phyloP scores from a whole-genome alignment of 2,329 filamentous ascomycete species.

The Aspergillus thermomutatus region DNA sequence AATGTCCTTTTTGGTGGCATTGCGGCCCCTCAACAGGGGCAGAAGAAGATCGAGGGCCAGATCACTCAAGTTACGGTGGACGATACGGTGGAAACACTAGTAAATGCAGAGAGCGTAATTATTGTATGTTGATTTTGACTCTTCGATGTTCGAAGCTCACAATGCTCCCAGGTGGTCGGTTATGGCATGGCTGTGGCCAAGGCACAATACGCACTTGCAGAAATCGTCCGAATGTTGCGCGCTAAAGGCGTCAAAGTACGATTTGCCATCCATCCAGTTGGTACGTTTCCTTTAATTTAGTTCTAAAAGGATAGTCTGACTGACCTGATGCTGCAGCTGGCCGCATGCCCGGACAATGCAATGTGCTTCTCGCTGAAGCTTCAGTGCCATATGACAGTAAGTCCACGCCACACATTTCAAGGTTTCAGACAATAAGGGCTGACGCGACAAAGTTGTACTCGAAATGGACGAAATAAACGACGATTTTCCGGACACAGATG shows the following conservation, averaged over 20 bases:
- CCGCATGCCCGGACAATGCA: conserved; percentile 90
- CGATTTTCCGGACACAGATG: conserved; percentile 79
- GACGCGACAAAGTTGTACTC: conserved; percentile 58
- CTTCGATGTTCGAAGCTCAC: not conserved
- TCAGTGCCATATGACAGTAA: conserved; percentile 78
- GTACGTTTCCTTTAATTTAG: not conserved
- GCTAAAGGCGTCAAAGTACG: conserved; percentile 74
- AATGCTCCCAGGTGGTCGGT: conserved; percentile 58
- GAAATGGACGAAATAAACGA: conserved; percentile 98
- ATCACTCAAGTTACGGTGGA: conserved; percentile 76
- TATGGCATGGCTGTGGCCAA: conserved; percentile 96
- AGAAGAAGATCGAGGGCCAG: conserved; percentile 75
- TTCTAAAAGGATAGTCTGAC: not conserved
- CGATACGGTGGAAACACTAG: conserved; percentile 72
- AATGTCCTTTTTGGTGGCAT: conserved; percentile 88
- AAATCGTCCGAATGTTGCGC: conserved; percentile 73
- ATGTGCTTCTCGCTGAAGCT: conserved; percentile 83
- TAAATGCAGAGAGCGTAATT: conserved; percentile 78
- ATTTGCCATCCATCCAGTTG: conserved; percentile 87
- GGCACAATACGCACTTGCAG: conserved; percentile 84
- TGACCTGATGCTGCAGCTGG: conserved; percentile 47
- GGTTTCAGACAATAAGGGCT: conserved; percentile 6
- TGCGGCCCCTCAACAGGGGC: conserved; percentile 57
- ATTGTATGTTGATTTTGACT: conserved; percentile 50
- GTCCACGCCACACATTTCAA: conserved; percentile 12